Conservation (phyloP, 108 stramenopile species). For the Pseudonitzschia multistriata region DNA sequence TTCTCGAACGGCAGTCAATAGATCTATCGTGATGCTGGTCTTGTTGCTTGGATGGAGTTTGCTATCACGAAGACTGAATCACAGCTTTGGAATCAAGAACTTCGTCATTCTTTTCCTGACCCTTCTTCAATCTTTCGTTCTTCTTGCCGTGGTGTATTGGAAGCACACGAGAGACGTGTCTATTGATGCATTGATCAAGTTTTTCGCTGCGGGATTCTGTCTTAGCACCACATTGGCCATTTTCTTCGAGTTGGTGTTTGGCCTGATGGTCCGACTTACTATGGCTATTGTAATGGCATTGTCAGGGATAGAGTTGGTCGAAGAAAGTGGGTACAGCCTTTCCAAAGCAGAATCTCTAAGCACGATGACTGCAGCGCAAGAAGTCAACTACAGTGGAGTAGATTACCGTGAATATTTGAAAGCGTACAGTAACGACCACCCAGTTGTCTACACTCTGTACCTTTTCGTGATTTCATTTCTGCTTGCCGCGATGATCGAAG, state of each 20-base stretch:
- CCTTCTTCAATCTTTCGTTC: constrained; percentile 51
- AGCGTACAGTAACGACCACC: constrained; percentile 53
- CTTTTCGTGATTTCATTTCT: constrained; percentile 56
- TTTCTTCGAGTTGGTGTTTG: constrained; percentile 56
- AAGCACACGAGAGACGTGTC: constrained; percentile 56
- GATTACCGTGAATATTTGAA: constrained; percentile 35
- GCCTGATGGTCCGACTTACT: constrained; percentile 38
- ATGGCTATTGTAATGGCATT: constrained; percentile 42
- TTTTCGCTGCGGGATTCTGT: constrained; percentile 72
- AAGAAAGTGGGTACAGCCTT: constrained; percentile 48
- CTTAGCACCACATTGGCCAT: constrained; percentile 69
- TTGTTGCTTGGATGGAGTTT: constrained; percentile 30
- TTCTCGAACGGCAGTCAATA: constrained; percentile 19
- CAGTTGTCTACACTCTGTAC: constrained; percentile 57
- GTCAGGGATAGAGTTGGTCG: constrained; percentile 48
- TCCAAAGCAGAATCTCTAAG: constrained; percentile 3
- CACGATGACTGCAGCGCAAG: constrained; percentile 1
- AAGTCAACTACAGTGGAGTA: constrained; percentile 15
- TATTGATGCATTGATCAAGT: constrained; percentile 80
- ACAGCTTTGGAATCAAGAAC: constrained; percentile 29
- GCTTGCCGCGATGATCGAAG: constrained; percentile 73
- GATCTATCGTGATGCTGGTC: not conserved
- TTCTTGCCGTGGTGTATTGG: constrained; percentile 62
- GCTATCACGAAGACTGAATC: constrained; percentile 22
- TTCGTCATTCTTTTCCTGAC: constrained; percentile 49